Base-by-base conservation (phyloP, 352 stramenopile species). In the Phytophthora uliginosa region DNA sequence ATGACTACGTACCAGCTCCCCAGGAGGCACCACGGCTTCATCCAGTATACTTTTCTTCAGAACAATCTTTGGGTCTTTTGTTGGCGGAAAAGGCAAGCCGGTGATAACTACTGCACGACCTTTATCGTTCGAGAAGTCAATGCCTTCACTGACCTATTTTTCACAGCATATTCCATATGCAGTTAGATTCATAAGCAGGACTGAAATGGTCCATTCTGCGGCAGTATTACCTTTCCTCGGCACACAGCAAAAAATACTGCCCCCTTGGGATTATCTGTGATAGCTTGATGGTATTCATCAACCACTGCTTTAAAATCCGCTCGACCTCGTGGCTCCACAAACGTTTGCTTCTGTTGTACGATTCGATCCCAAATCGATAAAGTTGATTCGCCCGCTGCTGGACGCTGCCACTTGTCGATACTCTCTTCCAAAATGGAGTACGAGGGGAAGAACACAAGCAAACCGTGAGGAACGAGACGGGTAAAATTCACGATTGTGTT, bases 361-460 rank as follows among this genome's bases (percentile, higher is more conserved):
- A 96, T 84, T 12, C 90, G 81, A 63, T 93, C 81, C 90, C 90
- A 96, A 74, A 96, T 94, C 2, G 85, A 90, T 15, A 65, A 63
- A n/a, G 69, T 76, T 22, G 80, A 79, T 13, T 90, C 81, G 7
- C 72, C 79, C 12, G 69, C 61, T 7, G 76, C 70, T 24, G 80
- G 73, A 7, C 72, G 77, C 55, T 88, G 77, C 95, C 95, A 98
- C 24, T 83, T 72, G 8, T 83, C 73, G 15, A 98, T 77, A 40
- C 81, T 95, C 51, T 93, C 78, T 71, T 99, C 84, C 78, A 99
- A 91, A 58, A 98, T 97, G n/a, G 83, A 86, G 67, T 99, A 99
- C 48, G 95, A 99, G n/a, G 98, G 98, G 69, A 99, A 99, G 78
- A 99, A 99, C 0, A 99, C 90, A 18, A 99, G 90, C 57, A 99